Conservation (phyloP, 2,329 filamentous ascomycete genomes). For the Capronia americana region DNA sequence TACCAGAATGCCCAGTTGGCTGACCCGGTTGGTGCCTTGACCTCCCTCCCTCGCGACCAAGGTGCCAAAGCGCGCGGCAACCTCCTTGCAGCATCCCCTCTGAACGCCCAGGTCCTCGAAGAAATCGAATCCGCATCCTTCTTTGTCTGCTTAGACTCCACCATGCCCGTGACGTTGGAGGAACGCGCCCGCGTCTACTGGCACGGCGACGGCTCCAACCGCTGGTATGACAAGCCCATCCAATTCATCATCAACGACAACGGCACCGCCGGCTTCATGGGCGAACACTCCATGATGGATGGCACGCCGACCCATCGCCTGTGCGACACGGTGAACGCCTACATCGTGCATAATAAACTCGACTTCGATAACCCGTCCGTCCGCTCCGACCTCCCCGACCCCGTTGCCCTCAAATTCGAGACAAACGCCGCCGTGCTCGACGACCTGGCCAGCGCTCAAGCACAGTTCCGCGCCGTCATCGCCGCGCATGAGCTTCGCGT, state of each 20-base stretch:
- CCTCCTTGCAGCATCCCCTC: conserved; percentile 75
- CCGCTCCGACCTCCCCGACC: conserved; percentile 84
- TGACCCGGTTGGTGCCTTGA: conserved; percentile 81
- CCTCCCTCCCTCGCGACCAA: conserved; percentile 89
- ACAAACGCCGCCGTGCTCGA: conserved; percentile 74
- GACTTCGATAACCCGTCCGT: conserved; percentile 80
- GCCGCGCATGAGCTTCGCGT: conserved; percentile 88
- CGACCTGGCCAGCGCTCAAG: conserved; percentile 78
- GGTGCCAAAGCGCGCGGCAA: conserved; percentile 84
- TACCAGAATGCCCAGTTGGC: conserved; percentile 77
- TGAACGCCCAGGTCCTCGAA: conserved; percentile 78
- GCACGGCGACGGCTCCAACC: conserved; percentile 94
- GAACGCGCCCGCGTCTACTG: conserved; percentile 96
- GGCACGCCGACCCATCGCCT: conserved; percentile 95
- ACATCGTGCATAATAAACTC: conserved; percentile 93
- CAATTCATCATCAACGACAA: conserved; percentile 99
- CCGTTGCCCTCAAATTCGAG: conserved; percentile 76
- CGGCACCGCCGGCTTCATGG: conserved; percentile 95
- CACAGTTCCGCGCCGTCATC: conserved; percentile 82
- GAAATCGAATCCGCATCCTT: conserved; percentile 89
- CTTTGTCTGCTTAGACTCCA: conserved; percentile 90
- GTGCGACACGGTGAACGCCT: conserved; percentile 90
- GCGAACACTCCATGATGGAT: conserved; percentile 99
- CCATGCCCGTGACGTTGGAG: conserved; percentile 87
- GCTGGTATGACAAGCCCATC: conserved; percentile 97